Percentiles rank a stretch among this genome's conserved stretches.
phyloP scores from a whole-genome alignment of 148 eudicot species.

The Bassia scoparia region DNA sequence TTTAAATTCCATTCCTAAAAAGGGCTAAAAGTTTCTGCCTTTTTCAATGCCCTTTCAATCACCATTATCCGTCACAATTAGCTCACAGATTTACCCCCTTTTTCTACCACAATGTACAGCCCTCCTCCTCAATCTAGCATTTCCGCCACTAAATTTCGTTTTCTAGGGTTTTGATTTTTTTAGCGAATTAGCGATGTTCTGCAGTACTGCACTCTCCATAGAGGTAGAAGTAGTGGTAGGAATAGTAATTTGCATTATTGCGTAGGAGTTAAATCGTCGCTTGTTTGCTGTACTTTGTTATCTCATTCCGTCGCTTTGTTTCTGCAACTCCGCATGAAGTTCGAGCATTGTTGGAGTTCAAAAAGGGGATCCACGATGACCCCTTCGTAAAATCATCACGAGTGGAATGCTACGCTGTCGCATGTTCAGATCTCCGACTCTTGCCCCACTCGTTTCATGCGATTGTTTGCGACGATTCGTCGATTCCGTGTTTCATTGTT shows the following conservation, averaged over 20 bases:
- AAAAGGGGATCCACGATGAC: conserved; percentile 65
- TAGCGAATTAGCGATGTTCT: conserved; percentile 4
- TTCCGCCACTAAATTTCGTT: conserved; percentile 18
- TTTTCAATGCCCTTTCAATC: neutral
- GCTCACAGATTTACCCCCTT: neutral
- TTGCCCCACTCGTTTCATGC: conserved; percentile 62
- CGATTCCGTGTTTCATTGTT: conserved; percentile 41
- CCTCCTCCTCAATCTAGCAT: neutral
- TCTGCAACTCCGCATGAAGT: conserved; percentile 45
- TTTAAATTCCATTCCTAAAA: neutral
- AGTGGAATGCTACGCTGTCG: conserved; percentile 37
- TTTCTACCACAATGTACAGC: neutral
- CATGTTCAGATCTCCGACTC: conserved; percentile 32
- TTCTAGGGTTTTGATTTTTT: conserved; percentile 3
- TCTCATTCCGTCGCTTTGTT: conserved; percentile 1
- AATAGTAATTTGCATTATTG: neutral
- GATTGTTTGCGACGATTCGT: conserved; percentile 43
- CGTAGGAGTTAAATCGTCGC: conserved; percentile 3
- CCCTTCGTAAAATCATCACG: conserved; percentile 36
- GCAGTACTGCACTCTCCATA: neutral
- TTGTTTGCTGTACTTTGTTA: conserved; percentile 20
- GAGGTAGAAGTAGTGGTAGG: neutral
- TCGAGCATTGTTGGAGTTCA: conserved; percentile 75
- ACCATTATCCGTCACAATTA: neutral
- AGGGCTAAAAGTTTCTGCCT: no score